Percentiles rank a stretch among this genome's conserved stretches.
Evolutionary conservation across 2,329 filamentous ascomycete species (phyloP).

Genomic region (Stachybotrys echinatus): DNA sequence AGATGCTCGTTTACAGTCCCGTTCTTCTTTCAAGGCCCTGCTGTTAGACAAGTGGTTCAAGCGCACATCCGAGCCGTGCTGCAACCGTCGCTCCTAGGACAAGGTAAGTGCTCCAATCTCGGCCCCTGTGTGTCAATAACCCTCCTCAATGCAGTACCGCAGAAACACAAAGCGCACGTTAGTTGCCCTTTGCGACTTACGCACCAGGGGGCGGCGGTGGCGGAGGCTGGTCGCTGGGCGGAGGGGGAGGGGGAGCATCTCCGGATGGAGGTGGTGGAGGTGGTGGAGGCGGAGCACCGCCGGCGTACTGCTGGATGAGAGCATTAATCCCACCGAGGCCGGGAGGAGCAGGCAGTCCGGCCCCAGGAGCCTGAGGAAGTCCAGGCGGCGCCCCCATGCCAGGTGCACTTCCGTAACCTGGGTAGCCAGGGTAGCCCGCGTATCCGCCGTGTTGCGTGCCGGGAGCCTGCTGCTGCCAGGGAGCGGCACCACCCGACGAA

Average conservation of each 20-base stretch:
- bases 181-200: conserved; percentile 18
- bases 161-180: neutral
- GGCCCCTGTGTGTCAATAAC: neutral
- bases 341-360: conserved; percentile 48
- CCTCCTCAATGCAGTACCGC: neutral
- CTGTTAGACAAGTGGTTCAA: neutral
- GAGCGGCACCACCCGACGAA: conserved; percentile 19
- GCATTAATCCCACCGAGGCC: conserved; percentile 56
- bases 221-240: conserved; percentile 56
- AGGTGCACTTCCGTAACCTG: conserved; percentile 42
- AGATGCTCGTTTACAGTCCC: neutral
- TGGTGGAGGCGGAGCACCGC: conserved; percentile 50
- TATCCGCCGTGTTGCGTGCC: conserved; percentile 51
- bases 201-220: conserved; percentile 57
- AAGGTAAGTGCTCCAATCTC: neutral
- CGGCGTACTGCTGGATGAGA: conserved; percentile 62
- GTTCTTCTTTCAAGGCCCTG: neutral
- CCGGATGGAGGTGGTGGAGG: conserved; percentile 53
- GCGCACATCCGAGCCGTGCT: neutral
- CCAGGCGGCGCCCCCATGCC: conserved; percentile 35
- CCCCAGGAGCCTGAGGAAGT: conserved; percentile 34
- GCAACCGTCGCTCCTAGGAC: neutral
- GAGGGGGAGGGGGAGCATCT: conserved; percentile 52
- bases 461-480: conserved; percentile 56
- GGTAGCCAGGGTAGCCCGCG: conserved; percentile 42